Evolutionary conservation across 2,329 filamentous ascomycete species (phyloP), one percentile per base, ranked within the genome.

Genomic region (Aspergillus alliaceus): DNA sequence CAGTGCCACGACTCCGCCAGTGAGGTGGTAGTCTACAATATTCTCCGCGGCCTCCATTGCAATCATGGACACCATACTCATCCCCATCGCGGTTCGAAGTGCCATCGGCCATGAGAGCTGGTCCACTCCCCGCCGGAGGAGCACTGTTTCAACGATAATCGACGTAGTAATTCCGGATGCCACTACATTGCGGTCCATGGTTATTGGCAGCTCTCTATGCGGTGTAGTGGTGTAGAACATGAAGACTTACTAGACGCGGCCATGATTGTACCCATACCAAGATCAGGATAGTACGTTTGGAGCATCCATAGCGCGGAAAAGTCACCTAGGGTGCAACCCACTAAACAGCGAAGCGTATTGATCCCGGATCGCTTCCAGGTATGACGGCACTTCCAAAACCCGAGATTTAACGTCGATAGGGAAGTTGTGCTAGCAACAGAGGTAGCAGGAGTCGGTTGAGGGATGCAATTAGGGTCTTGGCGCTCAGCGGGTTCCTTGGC

Each of bases 41-140:
- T 85, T 85, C 62, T 85, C 79, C 0, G 79, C 82, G 3, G 75
- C 59, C 64, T 85, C 83, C 83, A 86, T 86, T 0, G 82, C 81
- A 2, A 84, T 9, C 83, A 85, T 85, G 0, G 82, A 85, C 9
- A 85, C 79, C 48, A 84, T 69, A 56, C 83, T 85, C 83, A 85
- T 86, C 1, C 83, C 83, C 22, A 79, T 77, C 0, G 83, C 83
- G 0, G 83, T 85, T 44, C 74, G 79, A 2, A 73, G 75, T 0
- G 83, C 83, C 1, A 63, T 64, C 0, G 64, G 55, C 82, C 80
- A 84, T 0, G 79, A 60, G 0, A 85, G 68, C 7, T 69, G 65
- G 53, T 85, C 83, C 1, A 72, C 74, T 1, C 83, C 83, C 1
- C 75, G 62, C 1, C 75, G 76, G 1, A 85, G 77, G 3, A 85